phyloP scores from a whole-genome alignment of 2,329 filamentous ascomycete species.

The Fusarium sp. region DNA sequence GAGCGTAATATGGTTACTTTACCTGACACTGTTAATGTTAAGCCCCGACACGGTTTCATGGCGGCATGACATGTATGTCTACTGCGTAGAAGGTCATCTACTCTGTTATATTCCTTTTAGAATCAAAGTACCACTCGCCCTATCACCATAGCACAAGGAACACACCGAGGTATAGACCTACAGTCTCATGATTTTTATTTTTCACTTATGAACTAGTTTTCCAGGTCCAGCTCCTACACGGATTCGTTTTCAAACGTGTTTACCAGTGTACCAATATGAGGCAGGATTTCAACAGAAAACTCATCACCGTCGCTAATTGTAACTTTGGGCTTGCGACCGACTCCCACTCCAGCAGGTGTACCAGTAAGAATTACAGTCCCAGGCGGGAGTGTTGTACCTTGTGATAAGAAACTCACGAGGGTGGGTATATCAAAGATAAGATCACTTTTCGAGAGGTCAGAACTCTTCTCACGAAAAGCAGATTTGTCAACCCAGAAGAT shows the following conservation, averaged over 20 bases:
- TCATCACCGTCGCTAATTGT: constrained; percentile 54
- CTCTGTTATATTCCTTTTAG: background rate
- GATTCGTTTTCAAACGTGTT: constrained; percentile 41
- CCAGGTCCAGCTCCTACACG: background rate
- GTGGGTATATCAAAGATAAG: constrained; percentile 64
- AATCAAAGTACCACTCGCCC: background rate
- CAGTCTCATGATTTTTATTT: background rate
- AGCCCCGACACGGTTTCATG: background rate
- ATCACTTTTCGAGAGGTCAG: constrained; percentile 52
- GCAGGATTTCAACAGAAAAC: constrained; percentile 56
- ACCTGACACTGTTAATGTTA: background rate
- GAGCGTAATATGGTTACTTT: background rate
- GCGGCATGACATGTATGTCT: background rate
- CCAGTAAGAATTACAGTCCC: constrained; percentile 58
- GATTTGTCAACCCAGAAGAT: background rate
- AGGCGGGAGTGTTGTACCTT: constrained; percentile 55
- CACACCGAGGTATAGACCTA: background rate
- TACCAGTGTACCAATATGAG: constrained; percentile 55
- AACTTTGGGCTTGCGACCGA: constrained; percentile 51
- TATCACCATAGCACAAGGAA: background rate
- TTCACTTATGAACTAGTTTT: background rate
- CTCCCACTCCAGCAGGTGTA: constrained; percentile 55
- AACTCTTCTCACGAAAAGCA: background rate
- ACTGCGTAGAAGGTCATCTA: background rate
- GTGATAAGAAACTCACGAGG: constrained; percentile 56